Evolutionary conservation across 805 yeast species (phyloP).

Genomic region (Barnettozyma populi): DNA sequence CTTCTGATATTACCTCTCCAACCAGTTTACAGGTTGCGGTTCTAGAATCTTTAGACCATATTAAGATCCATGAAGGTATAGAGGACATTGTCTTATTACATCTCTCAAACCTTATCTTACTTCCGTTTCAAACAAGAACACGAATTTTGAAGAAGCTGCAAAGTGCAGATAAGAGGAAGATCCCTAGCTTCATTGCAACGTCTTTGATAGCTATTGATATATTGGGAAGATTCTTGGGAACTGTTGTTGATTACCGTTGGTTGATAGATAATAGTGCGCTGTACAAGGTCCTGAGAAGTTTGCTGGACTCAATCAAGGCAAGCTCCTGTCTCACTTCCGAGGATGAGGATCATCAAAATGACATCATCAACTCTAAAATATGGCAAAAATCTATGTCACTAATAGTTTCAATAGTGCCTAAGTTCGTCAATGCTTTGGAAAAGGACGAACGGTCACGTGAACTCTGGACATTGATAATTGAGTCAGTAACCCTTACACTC

Average conservation of each 20-base stretch:
- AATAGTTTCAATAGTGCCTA: conserved; percentile 31
- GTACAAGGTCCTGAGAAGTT: conserved; percentile 39
- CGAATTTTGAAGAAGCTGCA: conserved; percentile 51
- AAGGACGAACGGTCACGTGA: conserved; percentile 14
- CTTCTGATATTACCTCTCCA: conserved; percentile 48
- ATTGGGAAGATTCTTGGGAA: conserved; percentile 33
- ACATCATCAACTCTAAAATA: conserved; percentile 28
- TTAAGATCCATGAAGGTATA: conserved; percentile 28
- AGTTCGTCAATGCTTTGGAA: conserved; percentile 20
- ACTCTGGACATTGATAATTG: conserved; percentile 39
- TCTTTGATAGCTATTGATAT: conserved; percentile 43
- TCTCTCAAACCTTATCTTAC: conserved; percentile 43
- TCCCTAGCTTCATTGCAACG: conserved; percentile 61
- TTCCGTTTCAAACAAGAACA: conserved; percentile 59
- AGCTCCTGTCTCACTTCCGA: conserved; percentile 33
- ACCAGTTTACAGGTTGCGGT: conserved; percentile 62
- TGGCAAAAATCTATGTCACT: conserved; percentile 51
- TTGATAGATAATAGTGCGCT: conserved; percentile 42
- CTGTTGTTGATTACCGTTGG: conserved; percentile 26
- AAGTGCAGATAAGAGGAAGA: conserved; percentile 33
- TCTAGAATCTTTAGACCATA: conserved; percentile 39
- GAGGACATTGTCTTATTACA: conserved; percentile 47
- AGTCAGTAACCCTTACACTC: conserved; percentile 37
- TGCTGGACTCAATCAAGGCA: conserved; percentile 45
- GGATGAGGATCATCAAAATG: conserved; percentile 8